Evolutionary conservation across 2,329 filamentous ascomycete genomes (phyloP).

Genomic region (Calonectria multiphialidica): DNA sequence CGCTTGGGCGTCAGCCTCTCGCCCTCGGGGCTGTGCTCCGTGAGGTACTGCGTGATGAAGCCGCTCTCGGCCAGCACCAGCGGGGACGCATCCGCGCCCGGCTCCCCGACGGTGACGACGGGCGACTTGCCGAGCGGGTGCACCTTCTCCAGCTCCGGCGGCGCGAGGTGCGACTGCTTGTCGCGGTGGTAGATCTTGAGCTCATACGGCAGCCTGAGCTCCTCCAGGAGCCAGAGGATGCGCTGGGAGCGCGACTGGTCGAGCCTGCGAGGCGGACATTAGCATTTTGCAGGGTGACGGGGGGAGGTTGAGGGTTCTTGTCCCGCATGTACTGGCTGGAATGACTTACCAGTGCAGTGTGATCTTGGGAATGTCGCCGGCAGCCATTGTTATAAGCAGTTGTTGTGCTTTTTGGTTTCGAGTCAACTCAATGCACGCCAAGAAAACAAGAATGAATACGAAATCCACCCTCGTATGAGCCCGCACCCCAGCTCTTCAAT

Average conservation of each 20-base stretch:
- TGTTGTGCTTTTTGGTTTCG: too few species aligned
- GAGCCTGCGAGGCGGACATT: constrained; percentile 69
- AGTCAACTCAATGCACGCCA: neutral
- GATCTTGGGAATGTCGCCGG: constrained; percentile 61
- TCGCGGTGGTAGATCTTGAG: constrained; percentile 83
- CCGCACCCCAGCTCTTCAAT: neutral
- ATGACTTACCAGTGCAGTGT: constrained; percentile 72
- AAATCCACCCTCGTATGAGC: neutral
- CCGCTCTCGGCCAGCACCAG: constrained; percentile 84
- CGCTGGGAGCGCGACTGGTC: constrained; percentile 85
- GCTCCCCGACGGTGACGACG: constrained; percentile 73
- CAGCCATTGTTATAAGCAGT: constrained; percentile 37
- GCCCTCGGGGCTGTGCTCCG: constrained; percentile 69
- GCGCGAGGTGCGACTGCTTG: constrained; percentile 74
- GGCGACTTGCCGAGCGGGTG: constrained; percentile 93
- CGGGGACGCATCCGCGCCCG: constrained; percentile 56
- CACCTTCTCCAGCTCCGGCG: constrained; percentile 79
- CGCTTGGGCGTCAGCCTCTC: constrained; percentile 63
- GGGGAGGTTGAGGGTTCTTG: neutral
- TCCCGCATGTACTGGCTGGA: neutral
- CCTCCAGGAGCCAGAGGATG: constrained; percentile 88
- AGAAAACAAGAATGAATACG: neutral
- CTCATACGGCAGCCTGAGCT: constrained; percentile 83
- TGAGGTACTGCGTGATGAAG: constrained; percentile 84
- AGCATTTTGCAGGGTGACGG: neutral